phyloP scores from a whole-genome alignment of 768 basidiomycete genomes.

The Stropharia rugosoannulata region DNA sequence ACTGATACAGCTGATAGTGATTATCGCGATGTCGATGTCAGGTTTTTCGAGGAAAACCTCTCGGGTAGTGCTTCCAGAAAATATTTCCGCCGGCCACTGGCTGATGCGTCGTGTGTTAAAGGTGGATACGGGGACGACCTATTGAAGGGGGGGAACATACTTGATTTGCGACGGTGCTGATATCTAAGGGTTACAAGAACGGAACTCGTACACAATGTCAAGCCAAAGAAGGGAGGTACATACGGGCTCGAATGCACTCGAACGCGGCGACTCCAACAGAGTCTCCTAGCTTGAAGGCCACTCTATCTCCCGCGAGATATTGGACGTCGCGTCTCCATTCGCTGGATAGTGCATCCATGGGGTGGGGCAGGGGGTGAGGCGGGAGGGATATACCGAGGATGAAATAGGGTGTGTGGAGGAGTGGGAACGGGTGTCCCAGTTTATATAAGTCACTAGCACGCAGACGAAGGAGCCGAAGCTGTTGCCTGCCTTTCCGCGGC shows the following conservation, averaged over 20 bases:
- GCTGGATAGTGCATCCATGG: constrained; percentile 31
- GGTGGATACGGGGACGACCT: background rate
- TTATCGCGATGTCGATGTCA: background rate
- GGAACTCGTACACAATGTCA: background rate
- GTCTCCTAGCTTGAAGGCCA: constrained; percentile 31
- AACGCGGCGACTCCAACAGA: constrained; percentile 30
- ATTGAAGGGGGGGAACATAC: constrained; percentile 9
- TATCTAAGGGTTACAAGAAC: constrained; percentile 16
- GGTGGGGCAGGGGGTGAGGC: background rate
- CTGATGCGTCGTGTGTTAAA: constrained; percentile 12
- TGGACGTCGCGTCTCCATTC: constrained; percentile 25
- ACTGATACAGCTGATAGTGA: constrained; percentile 1
- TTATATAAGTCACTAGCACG: constrained; percentile 3
- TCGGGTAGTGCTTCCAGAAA: constrained; percentile 30
- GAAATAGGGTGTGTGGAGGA: background rate
- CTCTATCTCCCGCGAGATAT: constrained; percentile 27
- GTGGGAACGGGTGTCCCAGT: background rate
- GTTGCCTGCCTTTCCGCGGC: constrained; percentile 3
- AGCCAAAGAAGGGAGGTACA: constrained; percentile 11
- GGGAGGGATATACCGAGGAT: constrained; percentile 1
- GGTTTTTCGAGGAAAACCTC: constrained; percentile 25
- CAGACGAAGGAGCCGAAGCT: background rate
- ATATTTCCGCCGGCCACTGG: constrained; percentile 24
- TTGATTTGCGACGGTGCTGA: constrained; percentile 23
- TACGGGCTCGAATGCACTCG: constrained; percentile 27